Evolutionary conservation across 2,329 filamentous ascomycete species (phyloP), one percentile per base, ranked within the genome.

Genomic region (Epichloe coenophiala): DNA sequence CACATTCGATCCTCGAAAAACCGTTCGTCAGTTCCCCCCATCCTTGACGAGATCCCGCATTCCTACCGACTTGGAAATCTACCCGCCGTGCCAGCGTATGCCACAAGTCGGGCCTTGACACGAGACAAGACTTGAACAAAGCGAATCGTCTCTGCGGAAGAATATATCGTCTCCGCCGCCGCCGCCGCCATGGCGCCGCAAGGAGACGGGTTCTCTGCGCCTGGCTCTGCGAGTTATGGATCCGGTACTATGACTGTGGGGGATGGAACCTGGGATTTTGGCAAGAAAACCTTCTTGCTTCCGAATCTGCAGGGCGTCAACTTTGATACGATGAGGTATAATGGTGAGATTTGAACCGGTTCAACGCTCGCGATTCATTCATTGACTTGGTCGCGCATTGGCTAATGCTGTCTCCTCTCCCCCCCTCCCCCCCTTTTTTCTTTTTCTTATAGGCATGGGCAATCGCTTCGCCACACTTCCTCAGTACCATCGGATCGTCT

Each of bases 221-320:
- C 86, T 47, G 86, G 86, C 62, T 80, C 81, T 66, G 83, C 80
- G 63, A 79, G 75, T 57, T 91, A 91, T 68, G 74, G 76, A 58
- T 88, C 84, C 48, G 74, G 82, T 61, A 86, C 81, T n/a, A 73
- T 90, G 74, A 75, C 72, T 50, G 86, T 91, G 15, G 86, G 55
- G 55, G 87, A 91, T 63, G 87, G 87, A 21, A 91, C 87, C 36
- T 93, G 87, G 86, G 84, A 90, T 60, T 83, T 84, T 51, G 73
- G 76, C 53, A 83, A 83, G 63, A 88, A 90, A 61, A 81, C 78
- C 17, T 93, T 91, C 63, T 70, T 93, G 49, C 69, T 93, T 48
- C 87, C 87, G 37, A 89, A 89, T 61, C 70, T 93, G 44, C 73
- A 83, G 59, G 86, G 85, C 8, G 68, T 88, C 56, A 87, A 89